Evolutionary conservation across 257 asterid genomes (phyloP), one percentile per base, ranked within the genome.

Genomic region (Eucommia ulmoides): DNA sequence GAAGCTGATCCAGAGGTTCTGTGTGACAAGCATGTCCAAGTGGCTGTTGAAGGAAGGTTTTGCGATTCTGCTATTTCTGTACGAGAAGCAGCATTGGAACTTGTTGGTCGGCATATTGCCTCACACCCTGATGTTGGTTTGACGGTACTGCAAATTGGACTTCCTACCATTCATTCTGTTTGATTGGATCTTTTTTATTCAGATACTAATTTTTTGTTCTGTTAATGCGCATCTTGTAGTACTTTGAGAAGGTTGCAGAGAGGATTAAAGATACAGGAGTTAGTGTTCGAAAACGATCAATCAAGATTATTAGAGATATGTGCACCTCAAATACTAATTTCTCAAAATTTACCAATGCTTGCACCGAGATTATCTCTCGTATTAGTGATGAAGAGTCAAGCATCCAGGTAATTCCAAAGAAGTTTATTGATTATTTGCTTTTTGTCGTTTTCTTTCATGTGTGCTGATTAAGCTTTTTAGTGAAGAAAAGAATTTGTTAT

Each of bases 1-100:
- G 96, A 91, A 76, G 95, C 96, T 55, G 99, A 91, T 72, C 99
- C 99, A 25, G 99, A 75, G 82, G 96, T 91, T 56, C 59, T 91
- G 78, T 84, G 96, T 49, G 89, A 91, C 74, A 72, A 74, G 71
- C 83, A 58, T 65, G 91, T 91, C 66, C 96, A 91, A 67, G 53
- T 77, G 20, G 96, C 99, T 42, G 99, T 91, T 60, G 99, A 91
- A 69, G 96, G 92, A 64, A 91, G 96, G 77, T 91, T 91, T 67
- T 83, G 95, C 60, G 99, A 91, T 77, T 74, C 92, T 50, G 96
- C 93, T 58, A 91, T 83, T 58, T 91, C 96, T 21, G 99, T 75
- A 24, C 78, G 99, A 77, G 99, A 91, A 79, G 96, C 99, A 57
- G 99, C 99, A 15, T 81, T 91, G 62, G 99, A 91, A 70, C 91